Base-by-base conservation (phyloP, 176 grass and related monocot species). In the Neostapfia colusana region DNA sequence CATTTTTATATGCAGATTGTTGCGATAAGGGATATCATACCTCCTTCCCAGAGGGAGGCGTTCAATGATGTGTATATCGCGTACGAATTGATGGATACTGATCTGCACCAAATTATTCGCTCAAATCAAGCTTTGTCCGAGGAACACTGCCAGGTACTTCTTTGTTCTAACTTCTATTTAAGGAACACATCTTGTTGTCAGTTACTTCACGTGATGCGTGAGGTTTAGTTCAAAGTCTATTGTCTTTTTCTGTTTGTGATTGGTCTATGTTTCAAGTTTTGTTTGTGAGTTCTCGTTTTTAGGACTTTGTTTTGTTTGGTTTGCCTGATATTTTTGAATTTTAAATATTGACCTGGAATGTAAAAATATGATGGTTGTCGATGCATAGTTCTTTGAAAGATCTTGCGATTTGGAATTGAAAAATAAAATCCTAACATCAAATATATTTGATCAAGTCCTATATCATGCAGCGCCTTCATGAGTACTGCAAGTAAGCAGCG, bases 31-130 rank as follows among this genome's bases (percentile, higher is more conserved):
- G 96, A 99, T 87, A 92, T 99, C 72, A 99, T 99, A 74, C 96
- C 92, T 71, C 87, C 92, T 75, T 18, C 92, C 57, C 77, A 92
- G 26, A 80, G 96, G 39, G 75, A 72, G 46, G 50, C 87, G 76
- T 99, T 99, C 72, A 95, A 99, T 78, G 96, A 99, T 83, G 96
- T 99, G 26, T 99, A 99, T 44, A 95, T 89, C 74, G 87, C 92
- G 4, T 99, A 99, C 78, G 96, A 99, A 82, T 86, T 99, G 67
- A 99, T 99, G 96, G 96, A 99, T 67, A 99, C 96, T 14, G 96
- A 99, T 87, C 96, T 99, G 61, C 96, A 99, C 88, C 96, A 99
- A 92, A 99, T 99, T 77, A 99, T 99, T 68, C 96, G 96, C 78
- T 99, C 96, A 70, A 99, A 99, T 85, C 96, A 99, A 95, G 87